phyloP scores from a whole-genome alignment of 139 green algal species.

The Chlamydomonas schloesseri region DNA sequence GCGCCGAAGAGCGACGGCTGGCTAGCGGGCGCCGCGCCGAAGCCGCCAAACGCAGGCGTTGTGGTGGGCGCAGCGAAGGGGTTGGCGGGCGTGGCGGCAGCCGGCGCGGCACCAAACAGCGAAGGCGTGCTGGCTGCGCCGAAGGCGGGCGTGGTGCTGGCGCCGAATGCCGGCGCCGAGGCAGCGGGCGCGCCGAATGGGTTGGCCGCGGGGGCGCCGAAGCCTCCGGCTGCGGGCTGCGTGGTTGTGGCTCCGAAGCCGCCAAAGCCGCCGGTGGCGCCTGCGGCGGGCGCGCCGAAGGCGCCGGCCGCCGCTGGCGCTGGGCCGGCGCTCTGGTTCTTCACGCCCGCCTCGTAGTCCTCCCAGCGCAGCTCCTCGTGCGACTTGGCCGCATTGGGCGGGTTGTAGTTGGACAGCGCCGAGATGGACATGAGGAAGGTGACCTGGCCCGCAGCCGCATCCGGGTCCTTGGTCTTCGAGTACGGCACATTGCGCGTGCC shows the following conservation, averaged over 20 bases:
- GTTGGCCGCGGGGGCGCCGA: conserved; percentile 36
- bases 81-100: neutral
- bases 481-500: conserved; percentile 71
- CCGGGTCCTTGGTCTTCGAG: conserved; percentile 75
- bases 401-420: conserved; percentile 72
- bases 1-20: conserved; percentile 32
- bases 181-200: conserved; percentile 57
- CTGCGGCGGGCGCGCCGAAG: conserved; percentile 2
- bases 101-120: neutral
- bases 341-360: conserved; percentile 85
- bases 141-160: conserved; percentile 45
- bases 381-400: conserved; percentile 80
- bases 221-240: neutral
- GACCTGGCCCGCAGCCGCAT: conserved; percentile 49
- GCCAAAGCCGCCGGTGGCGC: conserved; percentile 22
- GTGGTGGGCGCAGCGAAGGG: neutral
- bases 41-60: conserved; percentile 44
- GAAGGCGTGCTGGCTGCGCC: conserved; percentile 37
- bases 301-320: neutral
- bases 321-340: conserved; percentile 34
- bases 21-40: conserved; percentile 25
- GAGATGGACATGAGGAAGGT: conserved; percentile 77
- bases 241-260: conserved; percentile 46
- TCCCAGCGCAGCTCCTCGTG: conserved; percentile 92
- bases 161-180: conserved; percentile 44